A percentile compares a stretch with the other conserved stretches of the same genome.
These are phyloP conservation scores for Russula sp. DNA, from an alignment of 768 basidiomycete genomes.

Conservation along the genomic window DNA sequence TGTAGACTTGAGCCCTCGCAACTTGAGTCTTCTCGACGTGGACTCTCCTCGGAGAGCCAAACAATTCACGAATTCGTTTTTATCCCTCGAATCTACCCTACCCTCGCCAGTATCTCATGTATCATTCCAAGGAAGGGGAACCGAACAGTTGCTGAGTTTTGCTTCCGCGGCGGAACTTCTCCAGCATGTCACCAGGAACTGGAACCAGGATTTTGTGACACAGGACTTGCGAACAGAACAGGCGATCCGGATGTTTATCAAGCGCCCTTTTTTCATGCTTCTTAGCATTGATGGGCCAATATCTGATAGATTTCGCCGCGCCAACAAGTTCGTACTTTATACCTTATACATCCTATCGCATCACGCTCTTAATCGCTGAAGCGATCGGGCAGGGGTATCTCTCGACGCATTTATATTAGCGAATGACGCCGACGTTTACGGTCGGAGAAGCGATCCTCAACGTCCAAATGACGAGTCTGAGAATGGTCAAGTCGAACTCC, in stretches of 20 bases:
- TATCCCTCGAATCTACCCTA: conserved; percentile 20
- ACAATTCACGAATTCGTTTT: conserved; percentile 19
- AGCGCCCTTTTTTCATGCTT: conserved; percentile 88
- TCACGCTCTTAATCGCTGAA: conserved; percentile 23
- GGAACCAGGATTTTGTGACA: conserved; percentile 81
- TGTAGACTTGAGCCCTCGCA: background rate
- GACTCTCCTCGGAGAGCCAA: background rate
- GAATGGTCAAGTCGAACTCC: background rate
- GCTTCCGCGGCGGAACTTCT: conserved; percentile 54
- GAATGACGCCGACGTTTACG: conserved; percentile 69
- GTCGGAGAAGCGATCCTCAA: conserved; percentile 33
- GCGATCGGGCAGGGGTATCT: conserved; percentile 34
- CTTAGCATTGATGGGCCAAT: conserved; percentile 82
- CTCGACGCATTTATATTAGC: conserved; percentile 73
- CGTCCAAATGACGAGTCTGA: background rate
- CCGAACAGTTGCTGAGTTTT: conserved; percentile 40
- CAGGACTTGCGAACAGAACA: conserved; percentile 56
- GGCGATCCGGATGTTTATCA: conserved; percentile 66
- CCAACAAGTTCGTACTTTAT: conserved; percentile 41
- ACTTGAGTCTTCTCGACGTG: background rate
- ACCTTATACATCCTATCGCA: conserved; percentile 3
- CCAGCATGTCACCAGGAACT: conserved; percentile 73
- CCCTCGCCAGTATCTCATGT: conserved; percentile 18
- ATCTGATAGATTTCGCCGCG: conserved; percentile 61
- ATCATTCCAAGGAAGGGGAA: conserved; percentile 15